Evolutionary conservation across 2,329 filamentous ascomycete species (phyloP).

Genomic region (Leptosphaerulina australis): DNA sequence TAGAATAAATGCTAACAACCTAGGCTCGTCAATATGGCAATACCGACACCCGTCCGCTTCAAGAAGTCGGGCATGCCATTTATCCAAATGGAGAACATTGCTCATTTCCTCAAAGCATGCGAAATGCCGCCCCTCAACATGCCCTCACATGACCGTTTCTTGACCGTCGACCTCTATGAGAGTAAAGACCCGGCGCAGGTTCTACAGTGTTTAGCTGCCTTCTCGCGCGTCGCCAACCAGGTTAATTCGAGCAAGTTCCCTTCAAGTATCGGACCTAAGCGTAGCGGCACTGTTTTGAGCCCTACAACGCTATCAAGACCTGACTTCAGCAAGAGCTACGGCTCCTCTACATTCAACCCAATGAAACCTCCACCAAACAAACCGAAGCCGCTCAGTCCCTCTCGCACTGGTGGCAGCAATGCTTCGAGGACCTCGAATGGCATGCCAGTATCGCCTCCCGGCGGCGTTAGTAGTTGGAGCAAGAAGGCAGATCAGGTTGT

Average conservation of each 20-base stretch:
- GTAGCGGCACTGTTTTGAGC: constrained; percentile 47
- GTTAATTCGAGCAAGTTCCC: constrained; percentile 77
- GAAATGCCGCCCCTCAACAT: constrained; percentile 84
- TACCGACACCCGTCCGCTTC: constrained; percentile 81
- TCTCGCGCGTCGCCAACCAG: constrained; percentile 82
- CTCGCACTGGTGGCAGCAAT: constrained; percentile 61
- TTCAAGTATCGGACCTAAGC: constrained; percentile 75
- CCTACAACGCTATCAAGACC: constrained; percentile 34
- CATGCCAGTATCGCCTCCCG: constrained; percentile 52
- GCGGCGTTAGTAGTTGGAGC: constrained; percentile 86
- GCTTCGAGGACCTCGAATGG: constrained; percentile 62
- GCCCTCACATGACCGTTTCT: constrained; percentile 91
- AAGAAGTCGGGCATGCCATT: constrained; percentile 96
- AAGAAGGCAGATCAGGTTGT: constrained; percentile 78
- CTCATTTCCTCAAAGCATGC: constrained; percentile 89
- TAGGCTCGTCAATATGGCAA: constrained; percentile 81
- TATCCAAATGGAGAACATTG: constrained; percentile 99
- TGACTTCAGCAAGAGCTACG: constrained; percentile 44
- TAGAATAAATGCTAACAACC: not conserved
- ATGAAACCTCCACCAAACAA: constrained; percentile 40
- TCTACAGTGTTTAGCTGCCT: constrained; percentile 86
- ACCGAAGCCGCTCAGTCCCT: constrained; percentile 51
- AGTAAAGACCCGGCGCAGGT: constrained; percentile 96
- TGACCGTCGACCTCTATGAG: constrained; percentile 96
- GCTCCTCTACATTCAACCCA: constrained; percentile 55